phyloP scores from a whole-genome alignment of 2,329 filamentous ascomycete species.

The Xylariaceae sp. region DNA sequence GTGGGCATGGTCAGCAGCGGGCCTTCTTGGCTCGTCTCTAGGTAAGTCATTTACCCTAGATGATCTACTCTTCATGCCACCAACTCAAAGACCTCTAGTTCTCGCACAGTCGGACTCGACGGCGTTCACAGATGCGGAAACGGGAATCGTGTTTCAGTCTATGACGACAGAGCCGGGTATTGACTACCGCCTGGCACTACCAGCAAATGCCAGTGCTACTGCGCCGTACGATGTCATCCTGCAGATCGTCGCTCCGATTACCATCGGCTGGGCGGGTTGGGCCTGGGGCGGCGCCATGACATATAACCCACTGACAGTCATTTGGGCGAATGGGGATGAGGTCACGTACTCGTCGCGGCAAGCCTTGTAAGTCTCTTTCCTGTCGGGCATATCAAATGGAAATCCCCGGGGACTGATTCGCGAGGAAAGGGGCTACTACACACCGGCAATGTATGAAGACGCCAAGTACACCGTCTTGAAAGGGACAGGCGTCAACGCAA shows the following conservation, averaged over 20 bases:
- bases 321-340: constrained; percentile 38
- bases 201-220: constrained; percentile 28
- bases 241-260: constrained; percentile 37
- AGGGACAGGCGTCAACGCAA: constrained; percentile 34
- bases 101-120: constrained; percentile 34
- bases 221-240: constrained; percentile 38
- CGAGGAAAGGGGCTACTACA: constrained; percentile 34
- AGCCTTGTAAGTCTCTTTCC: constrained; percentile 34
- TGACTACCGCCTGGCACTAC: constrained; percentile 34
- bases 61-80: background rate
- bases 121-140: constrained; percentile 35
- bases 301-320: constrained; percentile 40
- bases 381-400: constrained; percentile 4
- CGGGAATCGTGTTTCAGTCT: constrained; percentile 43
- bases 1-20: constrained; percentile 25
- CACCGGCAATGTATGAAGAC: constrained; percentile 31
- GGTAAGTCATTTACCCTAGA: constrained; percentile 24
- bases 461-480: constrained; percentile 35
- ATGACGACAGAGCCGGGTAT: constrained; percentile 37
- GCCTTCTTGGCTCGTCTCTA: constrained; percentile 29
- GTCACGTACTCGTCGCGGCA: constrained; percentile 39
- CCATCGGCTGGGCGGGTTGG: constrained; percentile 40
- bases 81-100: constrained; percentile 19
- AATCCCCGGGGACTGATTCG: background rate
- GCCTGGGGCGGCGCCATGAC: constrained; percentile 43